Evolutionary conservation across 257 asterid species (phyloP), one percentile per base, ranked within the genome.

Genomic region (Echites panduratus): DNA sequence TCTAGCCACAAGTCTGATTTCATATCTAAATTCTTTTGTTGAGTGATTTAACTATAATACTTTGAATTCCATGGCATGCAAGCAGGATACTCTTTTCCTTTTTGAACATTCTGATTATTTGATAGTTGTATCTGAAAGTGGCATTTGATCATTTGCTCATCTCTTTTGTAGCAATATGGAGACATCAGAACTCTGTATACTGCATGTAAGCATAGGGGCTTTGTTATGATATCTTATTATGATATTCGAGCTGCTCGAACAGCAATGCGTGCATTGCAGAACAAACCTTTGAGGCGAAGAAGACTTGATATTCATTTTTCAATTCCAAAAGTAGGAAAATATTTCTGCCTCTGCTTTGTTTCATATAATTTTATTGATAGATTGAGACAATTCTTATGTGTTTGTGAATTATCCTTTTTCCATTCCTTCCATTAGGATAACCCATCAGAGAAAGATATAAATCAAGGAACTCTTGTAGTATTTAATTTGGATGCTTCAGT

Each of bases 141-240:
- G 43, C 50, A 38, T 59, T 9, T 78, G 6, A 61, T 54, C 54
- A 67, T 48, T 38, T 61, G 13, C 40, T 38, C 32, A 3, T 29
- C 14, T 69, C 70, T 52, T 67, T 47, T 78, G 82, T 45, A 95
- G 99, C 97, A 92, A 92, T 90, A 86, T 84, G 99, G 99, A 62
- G 97, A 90, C 81, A 88, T 95, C 89, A 86, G 99, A 84, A 90
- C 97, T 73, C 85, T 95, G 66, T 95, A 95, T 71, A 92, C 99
- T 65, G 90, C 97, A 69, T 95, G 99, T 76, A 95, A 95, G 90
- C 97, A 92, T 77, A 84, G 99, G 82, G 99, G 99, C 32, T 95
- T 95, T 76, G 99, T 95, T 81, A 95, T 95, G 99, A 95, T 95
- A 79, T 90, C 99, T 71, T 95, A 95, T 90, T 95, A 92, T 86